Conservation (phyloP, 2,329 filamentous ascomycete genomes). For the Dactylellina sp. region DNA sequence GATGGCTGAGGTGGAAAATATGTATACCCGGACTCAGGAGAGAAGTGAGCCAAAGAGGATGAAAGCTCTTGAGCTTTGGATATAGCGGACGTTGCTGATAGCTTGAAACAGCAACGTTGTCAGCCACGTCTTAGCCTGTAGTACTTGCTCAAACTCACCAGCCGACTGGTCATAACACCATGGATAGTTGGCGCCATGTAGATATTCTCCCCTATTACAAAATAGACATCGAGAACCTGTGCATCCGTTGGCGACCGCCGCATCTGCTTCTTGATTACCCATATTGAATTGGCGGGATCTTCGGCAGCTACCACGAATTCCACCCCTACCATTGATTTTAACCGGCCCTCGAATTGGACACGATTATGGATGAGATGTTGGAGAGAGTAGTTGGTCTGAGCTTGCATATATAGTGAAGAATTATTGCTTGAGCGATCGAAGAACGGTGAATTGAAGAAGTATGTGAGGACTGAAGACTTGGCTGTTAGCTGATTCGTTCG, state of each 20-base stretch:
- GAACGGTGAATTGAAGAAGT: slow-evolving; percentile 76
- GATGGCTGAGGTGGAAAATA: slow-evolving; percentile 59
- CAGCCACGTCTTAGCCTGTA: slow-evolving; percentile 44
- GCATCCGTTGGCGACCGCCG: slow-evolving; percentile 63
- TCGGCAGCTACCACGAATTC: slow-evolving; percentile 76
- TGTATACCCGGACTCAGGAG: slow-evolving; percentile 68
- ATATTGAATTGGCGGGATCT: slow-evolving; percentile 73
- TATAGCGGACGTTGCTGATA: slow-evolving; percentile 61
- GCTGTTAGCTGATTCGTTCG: neutral
- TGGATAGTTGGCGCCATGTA: slow-evolving; percentile 74
- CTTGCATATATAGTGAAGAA: slow-evolving; percentile 72
- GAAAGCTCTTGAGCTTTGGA: slow-evolving; percentile 61
- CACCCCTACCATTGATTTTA: slow-evolving; percentile 74
- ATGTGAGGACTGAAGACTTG: slow-evolving; percentile 70
- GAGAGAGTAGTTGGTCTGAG: slow-evolving; percentile 72
- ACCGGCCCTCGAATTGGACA: slow-evolving; percentile 72
- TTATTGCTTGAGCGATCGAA: slow-evolving; percentile 77
- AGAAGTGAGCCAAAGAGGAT: slow-evolving; percentile 63
- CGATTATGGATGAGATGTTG: slow-evolving; percentile 72
- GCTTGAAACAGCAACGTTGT: slow-evolving; percentile 27
- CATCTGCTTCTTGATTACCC: slow-evolving; percentile 77
- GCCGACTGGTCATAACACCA: slow-evolving; percentile 71
- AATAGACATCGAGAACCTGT: slow-evolving; percentile 72
- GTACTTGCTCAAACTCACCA: slow-evolving; percentile 64
- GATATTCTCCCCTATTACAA: slow-evolving; percentile 74